These are phyloP conservation scores for Leccinum variicolor DNA, from an alignment of 768 basidiomycete genomes.

Conservation along the genomic window DNA sequence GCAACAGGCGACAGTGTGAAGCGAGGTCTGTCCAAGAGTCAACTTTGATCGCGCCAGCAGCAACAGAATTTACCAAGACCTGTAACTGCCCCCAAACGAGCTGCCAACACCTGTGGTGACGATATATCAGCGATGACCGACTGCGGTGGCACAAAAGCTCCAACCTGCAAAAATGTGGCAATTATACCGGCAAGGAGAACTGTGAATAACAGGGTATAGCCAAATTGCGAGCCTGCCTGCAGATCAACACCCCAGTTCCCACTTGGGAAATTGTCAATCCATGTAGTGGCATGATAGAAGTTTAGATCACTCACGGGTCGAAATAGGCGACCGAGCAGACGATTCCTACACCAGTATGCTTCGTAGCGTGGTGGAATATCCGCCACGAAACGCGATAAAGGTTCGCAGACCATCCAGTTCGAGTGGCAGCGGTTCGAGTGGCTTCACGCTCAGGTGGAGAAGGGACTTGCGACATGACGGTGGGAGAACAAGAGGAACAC, in stretches of 20 bases:
- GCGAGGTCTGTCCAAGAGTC: conserved; percentile 46
- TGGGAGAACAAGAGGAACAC: not conserved
- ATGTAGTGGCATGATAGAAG: not conserved
- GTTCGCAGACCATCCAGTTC: conserved; percentile 16
- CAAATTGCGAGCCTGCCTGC: conserved; percentile 80
- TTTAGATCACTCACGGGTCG: conserved; percentile 59
- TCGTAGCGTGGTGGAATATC: conserved; percentile 50
- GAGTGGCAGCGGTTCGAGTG: not conserved
- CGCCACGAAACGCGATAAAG: conserved; percentile 24
- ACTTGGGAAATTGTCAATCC: conserved; percentile 30
- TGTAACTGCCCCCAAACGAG: conserved; percentile 78
- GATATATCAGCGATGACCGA: conserved; percentile 1
- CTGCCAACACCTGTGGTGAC: conserved; percentile 59
- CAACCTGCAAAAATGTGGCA: conserved; percentile 79
- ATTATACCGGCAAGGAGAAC: conserved; percentile 81
- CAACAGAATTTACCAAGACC: conserved; percentile 55
- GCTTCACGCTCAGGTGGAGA: conserved; percentile 2
- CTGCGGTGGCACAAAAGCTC: not conserved
- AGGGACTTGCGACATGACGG: conserved; percentile 13
- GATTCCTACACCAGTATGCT: conserved; percentile 79
- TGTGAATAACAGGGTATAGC: conserved; percentile 83
- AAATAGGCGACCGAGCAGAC: conserved; percentile 88
- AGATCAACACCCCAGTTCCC: conserved; percentile 92
- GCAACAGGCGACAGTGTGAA: conserved; percentile 58
- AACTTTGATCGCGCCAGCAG: conserved; percentile 1